Base-by-base conservation (phyloP, 2,329 filamentous ascomycete species). In the Penicillium sp. region DNA sequence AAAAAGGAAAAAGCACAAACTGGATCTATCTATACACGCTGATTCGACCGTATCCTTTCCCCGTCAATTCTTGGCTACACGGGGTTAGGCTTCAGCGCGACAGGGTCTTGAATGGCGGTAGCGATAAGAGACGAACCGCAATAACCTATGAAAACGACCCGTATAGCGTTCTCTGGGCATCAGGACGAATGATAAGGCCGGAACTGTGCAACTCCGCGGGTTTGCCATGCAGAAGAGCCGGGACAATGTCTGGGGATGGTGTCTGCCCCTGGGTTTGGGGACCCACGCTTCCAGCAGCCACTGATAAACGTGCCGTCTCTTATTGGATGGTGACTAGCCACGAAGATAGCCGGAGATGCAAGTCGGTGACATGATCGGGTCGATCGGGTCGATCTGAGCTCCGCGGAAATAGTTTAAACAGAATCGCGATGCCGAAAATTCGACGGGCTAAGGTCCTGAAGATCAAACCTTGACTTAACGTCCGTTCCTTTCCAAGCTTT, bases 231-330 rank as follows among this genome's bases (percentile, higher is more conserved):
- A 37, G n/a, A 19, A 19, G 15, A 21, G 17, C 25, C 18, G 21
- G 17, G 14, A 14, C 4, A 29, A 35, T 40, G 10, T 36, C 27
- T 38, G 39, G 36, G 27, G 31, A 20, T 35, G 9, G 28, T 32
- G 30, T 32, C 10, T 7, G 39, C 19, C 29, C 33, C 19, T 21
- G 34, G 14, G 23, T 20, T 36, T 30, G 26, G 18, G 6, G 15
- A 25, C n/a, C 25, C 21, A 32, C 13, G n/a, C 33, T 28, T 18
- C 16, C 18, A 10, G 13, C 19, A 32, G 33, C 16, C 19, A 19
- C 47, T 51, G 56, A 58, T 58, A 57, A 56, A 47, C 48, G n/a
- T 16, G 14, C 13, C 42, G 27, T 17, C 20, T 46, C 45, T 51
- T 37, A 59, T 59, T 58, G 56, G 56, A 43, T 31, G 32, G 23